phyloP scores from a whole-genome alignment of 805 yeast species.

The Zygoascus bituminiphila region DNA sequence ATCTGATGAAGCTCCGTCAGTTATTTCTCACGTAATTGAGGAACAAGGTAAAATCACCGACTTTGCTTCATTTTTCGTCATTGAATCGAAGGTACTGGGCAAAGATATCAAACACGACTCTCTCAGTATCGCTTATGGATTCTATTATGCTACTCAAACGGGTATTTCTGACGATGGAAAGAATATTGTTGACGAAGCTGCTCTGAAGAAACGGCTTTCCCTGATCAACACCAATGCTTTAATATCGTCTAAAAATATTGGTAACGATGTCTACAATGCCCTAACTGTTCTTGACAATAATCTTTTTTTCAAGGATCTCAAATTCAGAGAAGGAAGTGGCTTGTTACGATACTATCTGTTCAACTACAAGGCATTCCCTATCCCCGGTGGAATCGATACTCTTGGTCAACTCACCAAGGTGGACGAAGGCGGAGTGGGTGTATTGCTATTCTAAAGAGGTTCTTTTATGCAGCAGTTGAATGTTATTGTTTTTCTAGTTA shows the following conservation, averaged over 20 bases:
- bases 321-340: slow-evolving; percentile 94
- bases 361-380: slow-evolving; percentile 77
- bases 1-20: slow-evolving; percentile 41
- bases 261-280: slow-evolving; percentile 90
- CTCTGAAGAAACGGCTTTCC: slow-evolving; percentile 50
- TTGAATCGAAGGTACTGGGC: slow-evolving; percentile 75
- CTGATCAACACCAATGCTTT: slow-evolving; percentile 65
- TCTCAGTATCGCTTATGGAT: slow-evolving; percentile 79
- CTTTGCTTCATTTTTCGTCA: slow-evolving; percentile 78
- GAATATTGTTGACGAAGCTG: slow-evolving; percentile 1
- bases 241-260: slow-evolving; percentile 55
- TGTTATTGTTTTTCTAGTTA: neutral
- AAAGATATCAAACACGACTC: slow-evolving; percentile 49
- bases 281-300: slow-evolving; percentile 85
- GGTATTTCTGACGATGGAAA: slow-evolving; percentile 33
- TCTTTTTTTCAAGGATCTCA: slow-evolving; percentile 68
- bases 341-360: slow-evolving; percentile 82
- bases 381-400: slow-evolving; percentile 69
- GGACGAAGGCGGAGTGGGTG: slow-evolving; percentile 76
- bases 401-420: slow-evolving; percentile 45
- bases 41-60: slow-evolving; percentile 58
- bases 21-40: slow-evolving; percentile 71
- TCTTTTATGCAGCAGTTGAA: slow-evolving; percentile 5
- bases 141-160: slow-evolving; percentile 68
- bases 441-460: slow-evolving; percentile 57